These are phyloP conservation scores for Nemania sp. DNA, from an alignment of 2,329 filamentous ascomycete species.

Conservation along the genomic window DNA sequence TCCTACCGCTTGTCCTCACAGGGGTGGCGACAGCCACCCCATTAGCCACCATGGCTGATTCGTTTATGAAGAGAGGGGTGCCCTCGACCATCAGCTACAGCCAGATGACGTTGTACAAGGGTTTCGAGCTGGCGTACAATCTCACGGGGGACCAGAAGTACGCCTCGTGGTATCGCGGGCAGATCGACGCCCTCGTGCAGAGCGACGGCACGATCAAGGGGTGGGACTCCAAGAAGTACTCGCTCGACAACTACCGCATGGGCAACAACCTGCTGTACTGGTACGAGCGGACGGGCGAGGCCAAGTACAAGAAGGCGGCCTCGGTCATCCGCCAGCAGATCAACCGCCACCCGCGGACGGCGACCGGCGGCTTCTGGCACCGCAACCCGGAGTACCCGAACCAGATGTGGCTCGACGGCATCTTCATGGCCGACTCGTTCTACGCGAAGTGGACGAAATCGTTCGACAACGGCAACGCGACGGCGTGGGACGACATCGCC, in stretches of 20 bases:
- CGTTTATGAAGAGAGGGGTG: conserved; percentile 49
- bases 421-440: conserved; percentile 54
- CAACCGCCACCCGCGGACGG: conserved; percentile 54
- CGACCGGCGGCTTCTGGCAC: conserved; percentile 60
- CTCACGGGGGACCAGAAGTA: conserved; percentile 50
- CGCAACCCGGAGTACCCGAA: conserved; percentile 45
- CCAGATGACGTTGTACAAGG: conserved; percentile 52
- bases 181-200: conserved; percentile 52
- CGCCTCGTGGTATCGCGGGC: conserved; percentile 48
- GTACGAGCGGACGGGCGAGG: conserved; percentile 50
- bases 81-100: conserved; percentile 49
- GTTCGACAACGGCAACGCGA: conserved; percentile 45
- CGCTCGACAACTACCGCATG: conserved; percentile 57
- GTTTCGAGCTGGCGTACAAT: conserved; percentile 51
- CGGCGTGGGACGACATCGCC: conserved; percentile 50
- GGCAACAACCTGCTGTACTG: conserved; percentile 57
- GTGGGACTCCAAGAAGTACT: conserved; percentile 54
- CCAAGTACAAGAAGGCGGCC: conserved; percentile 55
- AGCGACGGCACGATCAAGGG: conserved; percentile 52
- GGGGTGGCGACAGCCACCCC: conserved; percentile 27
- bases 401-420: conserved; percentile 63
- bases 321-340: conserved; percentile 51
- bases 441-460: conserved; percentile 47
- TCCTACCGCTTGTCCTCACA: conserved; percentile 22
- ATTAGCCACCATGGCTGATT: conserved; percentile 50